Conservation (phyloP, 169 alveolate species). For the Plasmodium blacklocki region DNA sequence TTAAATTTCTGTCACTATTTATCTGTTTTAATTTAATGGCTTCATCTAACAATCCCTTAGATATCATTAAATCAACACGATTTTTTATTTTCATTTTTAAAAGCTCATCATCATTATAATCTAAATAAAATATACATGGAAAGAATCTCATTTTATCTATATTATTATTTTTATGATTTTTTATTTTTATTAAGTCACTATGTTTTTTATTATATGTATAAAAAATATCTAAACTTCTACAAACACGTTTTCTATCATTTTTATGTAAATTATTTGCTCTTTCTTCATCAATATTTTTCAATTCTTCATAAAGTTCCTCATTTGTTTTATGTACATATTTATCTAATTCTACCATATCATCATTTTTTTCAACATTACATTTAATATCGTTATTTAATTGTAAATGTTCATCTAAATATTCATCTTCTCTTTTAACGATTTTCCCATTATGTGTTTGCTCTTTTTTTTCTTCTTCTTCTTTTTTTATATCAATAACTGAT, state of each 20-base stretch:
- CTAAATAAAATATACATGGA: slow-evolving; percentile 41
- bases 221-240: slow-evolving; percentile 75
- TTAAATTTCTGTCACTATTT: slow-evolving; percentile 73
- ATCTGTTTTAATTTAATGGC: slow-evolving; percentile 67
- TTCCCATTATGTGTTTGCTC: not conserved
- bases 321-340: slow-evolving; percentile 58
- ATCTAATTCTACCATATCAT: not conserved
- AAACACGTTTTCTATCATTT: slow-evolving; percentile 84
- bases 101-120: slow-evolving; percentile 66
- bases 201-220: slow-evolving; percentile 78
- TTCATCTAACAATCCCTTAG: slow-evolving; percentile 56
- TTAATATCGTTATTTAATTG: no score
- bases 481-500: slow-evolving; percentile 71
- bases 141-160: slow-evolving; percentile 51
- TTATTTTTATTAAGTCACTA: slow-evolving; percentile 80
- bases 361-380: not conserved
- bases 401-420: no score
- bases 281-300: slow-evolving; percentile 79
- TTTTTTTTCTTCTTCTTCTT: slow-evolving; percentile 9
- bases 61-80: slow-evolving; percentile 9
- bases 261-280: slow-evolving; percentile 81
- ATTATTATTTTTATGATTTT: slow-evolving; percentile 46
- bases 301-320: slow-evolving; percentile 74
- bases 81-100: slow-evolving; percentile 76
- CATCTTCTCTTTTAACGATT: no score